Conservation (phyloP, 1,284 basidiomycete genomes). For the Waitea zeae region DNA sequence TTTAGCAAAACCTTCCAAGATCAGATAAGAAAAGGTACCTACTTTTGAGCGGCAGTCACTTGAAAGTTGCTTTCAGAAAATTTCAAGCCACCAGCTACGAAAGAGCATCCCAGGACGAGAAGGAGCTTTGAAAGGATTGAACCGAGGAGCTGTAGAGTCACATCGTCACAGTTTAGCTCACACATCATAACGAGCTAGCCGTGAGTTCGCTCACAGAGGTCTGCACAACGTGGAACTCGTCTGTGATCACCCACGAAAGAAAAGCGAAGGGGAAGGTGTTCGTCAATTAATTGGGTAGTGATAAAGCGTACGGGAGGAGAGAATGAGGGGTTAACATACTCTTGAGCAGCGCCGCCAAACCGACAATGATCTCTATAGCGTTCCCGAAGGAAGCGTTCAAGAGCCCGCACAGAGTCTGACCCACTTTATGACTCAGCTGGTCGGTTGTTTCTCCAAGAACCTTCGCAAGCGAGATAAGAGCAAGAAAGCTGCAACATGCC, state of each 20-base stretch:
- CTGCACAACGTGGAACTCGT: constrained; percentile 73
- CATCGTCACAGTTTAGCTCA: background rate
- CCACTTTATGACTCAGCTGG: constrained; percentile 64
- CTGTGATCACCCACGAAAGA: no score
- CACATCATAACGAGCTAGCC: background rate
- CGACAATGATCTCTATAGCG: constrained; percentile 77
- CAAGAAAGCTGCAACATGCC: no score
- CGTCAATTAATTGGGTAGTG: no score
- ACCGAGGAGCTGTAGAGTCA: constrained; percentile 45
- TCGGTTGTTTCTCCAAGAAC: constrained; percentile 79
- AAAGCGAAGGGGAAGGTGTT: no score
- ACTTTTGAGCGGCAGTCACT: constrained; percentile 76
- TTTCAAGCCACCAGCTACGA: constrained; percentile 64
- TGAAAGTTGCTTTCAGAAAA: constrained; percentile 60
- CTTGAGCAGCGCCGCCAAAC: constrained; percentile 70
- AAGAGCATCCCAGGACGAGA: constrained; percentile 78
- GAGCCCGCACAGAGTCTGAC: constrained; percentile 71
- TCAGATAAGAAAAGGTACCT: constrained; percentile 6
- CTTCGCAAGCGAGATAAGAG: constrained; percentile 79
- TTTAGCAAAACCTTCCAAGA: no score
- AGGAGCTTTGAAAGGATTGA: constrained; percentile 83
- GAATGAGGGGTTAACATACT: no score
- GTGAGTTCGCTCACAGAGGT: constrained; percentile 40
- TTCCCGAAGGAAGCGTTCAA: constrained; percentile 78
- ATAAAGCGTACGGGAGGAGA: no score